These are phyloP conservation scores for Tetrahymena thermophila DNA, from an alignment of 73 alveolate genomes.

Conservation along the genomic window DNA sequence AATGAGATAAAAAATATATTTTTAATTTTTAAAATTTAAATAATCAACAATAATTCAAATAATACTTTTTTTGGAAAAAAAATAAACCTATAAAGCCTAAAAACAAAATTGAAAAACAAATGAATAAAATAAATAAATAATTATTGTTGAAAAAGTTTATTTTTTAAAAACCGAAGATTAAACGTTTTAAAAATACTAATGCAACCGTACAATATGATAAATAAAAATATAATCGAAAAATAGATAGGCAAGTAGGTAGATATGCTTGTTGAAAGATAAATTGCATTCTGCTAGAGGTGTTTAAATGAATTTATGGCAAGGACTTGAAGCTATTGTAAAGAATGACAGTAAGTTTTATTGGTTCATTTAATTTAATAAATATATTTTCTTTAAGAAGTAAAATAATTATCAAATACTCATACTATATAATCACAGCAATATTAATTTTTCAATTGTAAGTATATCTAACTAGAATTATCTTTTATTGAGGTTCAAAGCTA, in stretches of 20 bases:
- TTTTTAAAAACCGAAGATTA: not conserved
- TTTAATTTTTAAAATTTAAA: too few relatives aligned
- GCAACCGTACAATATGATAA: not conserved
- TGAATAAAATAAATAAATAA: too few relatives aligned
- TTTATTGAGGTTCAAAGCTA: too few relatives aligned
- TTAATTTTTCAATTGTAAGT: not conserved
- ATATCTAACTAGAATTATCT: not conserved
- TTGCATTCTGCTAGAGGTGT: not conserved
- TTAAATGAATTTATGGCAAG: not conserved
- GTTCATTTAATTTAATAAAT: too few relatives aligned
- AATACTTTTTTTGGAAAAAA: too few relatives aligned
- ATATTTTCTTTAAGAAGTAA: too few relatives aligned
- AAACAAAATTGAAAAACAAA: too few relatives aligned
- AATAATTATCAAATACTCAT: not conserved
- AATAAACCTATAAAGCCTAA: not conserved
- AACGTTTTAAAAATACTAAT: not conserved
- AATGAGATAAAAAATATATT: too few relatives aligned
- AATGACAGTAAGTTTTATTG: not conserved
- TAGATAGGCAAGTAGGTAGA: too few relatives aligned
- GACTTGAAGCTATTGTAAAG: too few relatives aligned
- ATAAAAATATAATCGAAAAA: not conserved
- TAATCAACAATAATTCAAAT: too few relatives aligned
- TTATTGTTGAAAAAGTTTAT: too few relatives aligned
- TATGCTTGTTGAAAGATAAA: not conserved
- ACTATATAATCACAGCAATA: not conserved